Evolutionary conservation across 805 yeast species (phyloP).

Genomic region (Cyberlindnera subsufficiens): DNA sequence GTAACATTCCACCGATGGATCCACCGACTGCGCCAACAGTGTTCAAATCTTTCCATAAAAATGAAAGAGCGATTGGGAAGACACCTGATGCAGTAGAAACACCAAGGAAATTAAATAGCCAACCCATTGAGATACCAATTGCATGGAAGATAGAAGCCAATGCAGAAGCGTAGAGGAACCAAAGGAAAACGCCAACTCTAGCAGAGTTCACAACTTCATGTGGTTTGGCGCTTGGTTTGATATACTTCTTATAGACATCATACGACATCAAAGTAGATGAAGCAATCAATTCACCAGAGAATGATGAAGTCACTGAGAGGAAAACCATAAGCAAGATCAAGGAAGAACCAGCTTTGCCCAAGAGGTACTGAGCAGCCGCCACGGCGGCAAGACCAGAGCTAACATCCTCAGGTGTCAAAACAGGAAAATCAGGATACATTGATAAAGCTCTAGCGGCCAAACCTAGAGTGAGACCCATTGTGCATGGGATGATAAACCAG

Average conservation of each 20-base stretch:
- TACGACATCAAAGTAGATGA: constrained; percentile 37
- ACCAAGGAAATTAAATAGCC: constrained; percentile 37
- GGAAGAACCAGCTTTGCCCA: constrained; percentile 39
- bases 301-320: constrained; percentile 36
- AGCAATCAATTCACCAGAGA: constrained; percentile 37
- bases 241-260: constrained; percentile 40
- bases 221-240: constrained; percentile 37
- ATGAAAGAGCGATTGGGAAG: constrained; percentile 31
- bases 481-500: constrained; percentile 35
- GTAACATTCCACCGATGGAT: constrained; percentile 30
- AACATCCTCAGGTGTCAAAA: constrained; percentile 32
- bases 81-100: constrained; percentile 37
- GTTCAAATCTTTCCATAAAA: constrained; percentile 34
- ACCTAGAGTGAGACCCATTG: constrained; percentile 33
- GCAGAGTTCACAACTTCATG: constrained; percentile 35
- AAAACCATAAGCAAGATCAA: constrained; percentile 36
- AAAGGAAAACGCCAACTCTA: constrained; percentile 35
- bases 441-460: constrained; percentile 32
- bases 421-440: constrained; percentile 26
- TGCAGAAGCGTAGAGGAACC: constrained; percentile 31
- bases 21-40: constrained; percentile 33
- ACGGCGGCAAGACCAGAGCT: constrained; percentile 35
- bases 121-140: constrained; percentile 31
- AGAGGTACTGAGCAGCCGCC: constrained; percentile 32
- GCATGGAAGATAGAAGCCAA: constrained; percentile 32